Evolutionary conservation across 208 protist genomes (phyloP).

Genomic region (Wallacemonas sp.): DNA sequence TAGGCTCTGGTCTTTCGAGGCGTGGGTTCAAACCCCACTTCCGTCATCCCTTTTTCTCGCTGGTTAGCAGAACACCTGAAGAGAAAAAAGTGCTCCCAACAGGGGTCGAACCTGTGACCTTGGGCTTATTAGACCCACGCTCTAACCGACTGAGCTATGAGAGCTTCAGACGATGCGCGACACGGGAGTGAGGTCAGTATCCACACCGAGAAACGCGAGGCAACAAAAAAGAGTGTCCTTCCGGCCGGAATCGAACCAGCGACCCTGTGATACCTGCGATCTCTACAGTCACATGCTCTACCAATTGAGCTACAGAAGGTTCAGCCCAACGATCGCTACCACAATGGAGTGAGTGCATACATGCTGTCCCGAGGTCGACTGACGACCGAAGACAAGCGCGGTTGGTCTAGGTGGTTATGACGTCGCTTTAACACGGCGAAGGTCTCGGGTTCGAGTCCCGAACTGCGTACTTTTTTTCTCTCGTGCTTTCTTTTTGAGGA

Average conservation of each 20-base stretch:
- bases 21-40: too few relatives aligned
- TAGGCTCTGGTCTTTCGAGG: too few relatives aligned
- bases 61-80: too few relatives aligned
- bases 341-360: not conserved
- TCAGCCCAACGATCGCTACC: not conserved
- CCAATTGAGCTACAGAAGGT: slow-evolving; percentile 69
- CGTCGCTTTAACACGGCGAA: slow-evolving; percentile 93
- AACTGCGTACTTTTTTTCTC: slow-evolving; percentile 73
- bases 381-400: slow-evolving; percentile 43
- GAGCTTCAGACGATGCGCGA: too few relatives aligned
- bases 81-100: too few relatives aligned
- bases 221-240: too few relatives aligned
- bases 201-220: too few relatives aligned
- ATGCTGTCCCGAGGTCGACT: not conserved
- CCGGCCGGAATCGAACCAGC: too few relatives aligned
- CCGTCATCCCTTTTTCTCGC: too few relatives aligned
- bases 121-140: slow-evolving; percentile 74
- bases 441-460: slow-evolving; percentile 91
- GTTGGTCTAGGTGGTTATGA: slow-evolving; percentile 93
- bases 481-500: not conserved
- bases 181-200: too few relatives aligned
- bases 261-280: too few relatives aligned
- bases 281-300: slow-evolving; percentile 70
- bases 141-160: slow-evolving; percentile 78
- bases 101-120: too few relatives aligned